These are phyloP conservation scores for Coemansia sp. DNA, from an alignment of 192 early-diverging fungal genomes.

Conservation along the genomic window DNA sequence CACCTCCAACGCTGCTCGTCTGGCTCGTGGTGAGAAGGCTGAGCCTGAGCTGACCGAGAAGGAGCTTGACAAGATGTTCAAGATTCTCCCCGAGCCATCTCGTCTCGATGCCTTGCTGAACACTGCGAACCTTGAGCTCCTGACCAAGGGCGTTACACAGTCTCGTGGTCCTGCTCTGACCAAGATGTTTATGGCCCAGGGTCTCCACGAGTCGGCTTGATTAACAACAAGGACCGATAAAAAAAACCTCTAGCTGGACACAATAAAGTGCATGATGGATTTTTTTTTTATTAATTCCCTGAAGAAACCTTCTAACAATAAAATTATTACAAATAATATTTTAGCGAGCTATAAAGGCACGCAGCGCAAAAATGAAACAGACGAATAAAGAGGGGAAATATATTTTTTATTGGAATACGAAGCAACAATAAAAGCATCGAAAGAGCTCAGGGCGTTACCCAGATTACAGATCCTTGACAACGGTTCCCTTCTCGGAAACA, in stretches of 20 bases:
- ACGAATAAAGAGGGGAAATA: neutral
- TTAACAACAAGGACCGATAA: constrained; percentile 25
- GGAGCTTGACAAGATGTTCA: constrained; percentile 62
- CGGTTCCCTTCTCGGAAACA: constrained; percentile 78
- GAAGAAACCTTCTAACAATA: neutral
- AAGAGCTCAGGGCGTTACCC: neutral
- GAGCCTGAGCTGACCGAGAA: constrained; percentile 75
- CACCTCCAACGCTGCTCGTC: constrained; percentile 72
- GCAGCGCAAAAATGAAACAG: too few species aligned
- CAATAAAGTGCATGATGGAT: too few species aligned
- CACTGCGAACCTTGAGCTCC: constrained; percentile 88
- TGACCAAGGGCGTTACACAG: constrained; percentile 89
- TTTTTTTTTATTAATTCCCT: too few species aligned
- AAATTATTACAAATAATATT: neutral
- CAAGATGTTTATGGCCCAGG: constrained; percentile 83
- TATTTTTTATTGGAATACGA: constrained; percentile 15
- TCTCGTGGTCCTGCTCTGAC: constrained; percentile 92
- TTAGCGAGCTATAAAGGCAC: too few species aligned
- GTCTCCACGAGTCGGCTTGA: constrained; percentile 62
- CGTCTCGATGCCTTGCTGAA: constrained; percentile 88
- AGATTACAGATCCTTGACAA: constrained; percentile 61
- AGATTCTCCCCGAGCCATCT: constrained; percentile 80
- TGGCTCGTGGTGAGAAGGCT: constrained; percentile 63
- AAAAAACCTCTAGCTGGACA: too few species aligned
- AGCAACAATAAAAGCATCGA: constrained; percentile 7